A percentile compares a stretch with the other conserved stretches of the same genome.
These are phyloP conservation scores for Lumnitzera littorea DNA, from an alignment of 345 rosid species.

Conservation along the genomic window DNA sequence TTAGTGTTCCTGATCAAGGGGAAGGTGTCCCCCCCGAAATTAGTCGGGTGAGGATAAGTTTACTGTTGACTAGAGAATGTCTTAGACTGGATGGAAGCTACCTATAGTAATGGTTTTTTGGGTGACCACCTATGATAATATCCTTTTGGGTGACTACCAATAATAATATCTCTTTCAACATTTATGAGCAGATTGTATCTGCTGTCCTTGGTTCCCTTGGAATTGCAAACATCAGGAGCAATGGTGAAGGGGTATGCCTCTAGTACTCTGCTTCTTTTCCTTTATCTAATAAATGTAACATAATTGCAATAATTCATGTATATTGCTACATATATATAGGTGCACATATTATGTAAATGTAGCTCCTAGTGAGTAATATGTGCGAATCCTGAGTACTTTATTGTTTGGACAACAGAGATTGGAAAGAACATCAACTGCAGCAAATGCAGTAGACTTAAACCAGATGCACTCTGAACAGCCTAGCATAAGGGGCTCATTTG, in stretches of 20 bases:
- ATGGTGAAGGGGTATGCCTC: constrained; percentile 37
- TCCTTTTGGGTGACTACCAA: neutral
- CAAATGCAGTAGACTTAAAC: constrained; percentile 18
- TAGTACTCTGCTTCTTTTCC: constrained; percentile 12
- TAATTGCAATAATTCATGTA: too few relatives aligned
- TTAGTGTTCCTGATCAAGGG: constrained; percentile 61
- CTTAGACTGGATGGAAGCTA: neutral
- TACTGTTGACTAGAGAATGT: neutral
- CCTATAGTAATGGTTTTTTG: neutral
- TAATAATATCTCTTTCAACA: neutral
- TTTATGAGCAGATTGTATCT: constrained; percentile 52
- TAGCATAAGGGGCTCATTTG: constrained; percentile 32
- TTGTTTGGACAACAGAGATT: constrained; percentile 24
- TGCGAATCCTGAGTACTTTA: neutral
- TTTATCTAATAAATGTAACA: neutral
- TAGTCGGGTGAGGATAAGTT: constrained; percentile 40
- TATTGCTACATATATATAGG: too few relatives aligned
- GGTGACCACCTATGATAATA: too few relatives aligned
- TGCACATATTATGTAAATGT: too few relatives aligned
- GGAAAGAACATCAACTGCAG: constrained; percentile 38
- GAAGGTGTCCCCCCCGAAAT: constrained; percentile 67
- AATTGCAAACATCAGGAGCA: constrained; percentile 38
- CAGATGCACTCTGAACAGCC: constrained; percentile 37
- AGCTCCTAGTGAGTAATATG: too few relatives aligned
- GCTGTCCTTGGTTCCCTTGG: constrained; percentile 76